phyloP scores from a whole-genome alignment of 1,139 yeast genomes.

The Geotrichum australiense region DNA sequence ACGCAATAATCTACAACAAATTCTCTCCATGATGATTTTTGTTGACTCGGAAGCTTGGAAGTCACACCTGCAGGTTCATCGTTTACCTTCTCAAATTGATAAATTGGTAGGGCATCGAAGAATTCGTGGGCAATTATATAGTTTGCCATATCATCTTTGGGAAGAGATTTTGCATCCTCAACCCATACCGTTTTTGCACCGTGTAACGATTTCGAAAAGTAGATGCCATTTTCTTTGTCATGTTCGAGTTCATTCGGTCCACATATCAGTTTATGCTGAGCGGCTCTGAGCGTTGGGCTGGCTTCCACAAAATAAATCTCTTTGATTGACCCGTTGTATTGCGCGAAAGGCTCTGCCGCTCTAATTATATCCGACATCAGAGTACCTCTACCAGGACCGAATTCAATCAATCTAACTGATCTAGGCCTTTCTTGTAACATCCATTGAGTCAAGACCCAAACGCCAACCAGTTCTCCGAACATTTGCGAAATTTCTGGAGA shows the following conservation, averaged over 20 bases:
- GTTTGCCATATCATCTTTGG: constrained; percentile 40
- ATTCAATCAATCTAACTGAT: constrained; percentile 57
- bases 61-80: constrained; percentile 22
- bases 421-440: constrained; percentile 47
- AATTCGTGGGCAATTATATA: constrained; percentile 79
- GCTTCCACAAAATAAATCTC: constrained; percentile 63
- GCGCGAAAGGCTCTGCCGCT: constrained; percentile 28
- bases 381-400: constrained; percentile 86
- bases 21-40: constrained; percentile 65
- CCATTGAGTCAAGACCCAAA: constrained; percentile 59
- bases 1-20: constrained; percentile 51
- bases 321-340: constrained; percentile 29
- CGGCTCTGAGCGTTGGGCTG: constrained; percentile 53
- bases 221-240: constrained; percentile 33
- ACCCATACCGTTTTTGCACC: constrained; percentile 57
- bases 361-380: constrained; percentile 59
- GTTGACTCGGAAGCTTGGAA: constrained; percentile 22
- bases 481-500: constrained; percentile 85
- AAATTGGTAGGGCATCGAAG: constrained; percentile 80
- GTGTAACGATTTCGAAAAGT: constrained; percentile 35
- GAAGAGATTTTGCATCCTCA: constrained; percentile 57
- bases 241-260: constrained; percentile 28
- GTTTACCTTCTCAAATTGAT: constrained; percentile 53
- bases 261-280: constrained; percentile 51
- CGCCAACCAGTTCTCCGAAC: constrained; percentile 80